Evolutionary conservation across 495 filamentous ascomycete species (phyloP), one percentile per base, ranked within the genome.

Genomic region (Aspergillus carlsbadensis): DNA sequence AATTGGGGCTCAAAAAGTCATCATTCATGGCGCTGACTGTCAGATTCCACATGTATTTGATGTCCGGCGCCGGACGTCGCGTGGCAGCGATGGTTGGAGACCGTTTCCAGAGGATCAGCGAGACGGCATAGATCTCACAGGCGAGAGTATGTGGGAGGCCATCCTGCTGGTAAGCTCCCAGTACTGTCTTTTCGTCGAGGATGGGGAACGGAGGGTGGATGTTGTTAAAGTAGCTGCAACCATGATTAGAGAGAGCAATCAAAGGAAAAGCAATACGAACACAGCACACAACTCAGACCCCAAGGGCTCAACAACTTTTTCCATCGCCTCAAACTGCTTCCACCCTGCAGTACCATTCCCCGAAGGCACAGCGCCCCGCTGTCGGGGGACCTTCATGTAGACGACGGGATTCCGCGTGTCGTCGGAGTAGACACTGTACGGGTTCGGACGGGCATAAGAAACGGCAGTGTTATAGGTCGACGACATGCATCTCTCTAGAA

Each of bases 1-100:
- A 42, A 10, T 53, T 53, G 3, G 50, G 50, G n/a, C 36, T 42
- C 13, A 53, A 17, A 34, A 53, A 53, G 10, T 53, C 50, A 31
- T 53, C 50, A 21, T 53, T 53, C 50, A 53, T 53, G 14, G 50
- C 50, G 14, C 50, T 53, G n/a, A 53, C 50, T 4, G 50, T 42
- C n/a, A 53, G 22, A 43, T 53, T 53, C 50, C 50, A 53, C 50
- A 53, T 53, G 22, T 53, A 53, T 20, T 21, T 24, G 31, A 53
- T 53, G 13, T 53, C 50, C 14, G 50, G 50, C 11, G 26, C 36
- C 22, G 50, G 50, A 6, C 50, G 50, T 35, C n/a, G 22, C 0
- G 34, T 43, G 5, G 24, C 37, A 5, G 24, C 8, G 18, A 53
- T 53, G 5, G 41, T 43, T 1, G 37, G 22, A 5, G 50, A 53